These are phyloP conservation scores for Aspergillus coremiiformis DNA, from an alignment of 495 filamentous ascomycete species.

Conservation along the genomic window DNA sequence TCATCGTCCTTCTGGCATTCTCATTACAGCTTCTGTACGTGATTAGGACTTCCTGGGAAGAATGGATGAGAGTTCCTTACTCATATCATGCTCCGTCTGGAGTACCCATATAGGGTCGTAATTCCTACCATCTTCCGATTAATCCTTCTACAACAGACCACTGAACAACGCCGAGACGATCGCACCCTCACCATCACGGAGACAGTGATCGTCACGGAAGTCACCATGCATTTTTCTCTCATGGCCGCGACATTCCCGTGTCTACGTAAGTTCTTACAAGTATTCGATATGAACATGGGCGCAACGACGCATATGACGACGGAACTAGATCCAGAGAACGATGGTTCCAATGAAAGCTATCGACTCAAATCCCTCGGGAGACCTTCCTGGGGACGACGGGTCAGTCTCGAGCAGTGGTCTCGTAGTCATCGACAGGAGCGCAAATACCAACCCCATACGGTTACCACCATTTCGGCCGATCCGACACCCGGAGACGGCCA, in stretches of 20 bases:
- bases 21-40: not conserved
- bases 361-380: not conserved
- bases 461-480: too few relatives aligned
- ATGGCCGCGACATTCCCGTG: not conserved
- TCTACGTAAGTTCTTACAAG: not conserved
- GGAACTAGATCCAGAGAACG: too few relatives aligned
- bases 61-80: too few relatives aligned
- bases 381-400: not conserved
- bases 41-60: too few relatives aligned
- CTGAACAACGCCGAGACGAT: not conserved
- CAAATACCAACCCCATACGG: too few relatives aligned
- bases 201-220: not conserved
- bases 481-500: too few relatives aligned
- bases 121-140: not conserved
- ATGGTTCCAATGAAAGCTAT: too few relatives aligned
- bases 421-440: too few relatives aligned
- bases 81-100: not conserved
- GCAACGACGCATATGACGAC: not conserved
- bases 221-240: not conserved
- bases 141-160: not conserved
- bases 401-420: not conserved
- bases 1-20: not conserved
- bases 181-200: not conserved
- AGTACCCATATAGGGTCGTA: not conserved
- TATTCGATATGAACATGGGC: conserved; percentile 1